These are phyloP conservation scores for Paxillus ammoniavirescens DNA, from an alignment of 768 basidiomycete species.

Conservation along the genomic window DNA sequence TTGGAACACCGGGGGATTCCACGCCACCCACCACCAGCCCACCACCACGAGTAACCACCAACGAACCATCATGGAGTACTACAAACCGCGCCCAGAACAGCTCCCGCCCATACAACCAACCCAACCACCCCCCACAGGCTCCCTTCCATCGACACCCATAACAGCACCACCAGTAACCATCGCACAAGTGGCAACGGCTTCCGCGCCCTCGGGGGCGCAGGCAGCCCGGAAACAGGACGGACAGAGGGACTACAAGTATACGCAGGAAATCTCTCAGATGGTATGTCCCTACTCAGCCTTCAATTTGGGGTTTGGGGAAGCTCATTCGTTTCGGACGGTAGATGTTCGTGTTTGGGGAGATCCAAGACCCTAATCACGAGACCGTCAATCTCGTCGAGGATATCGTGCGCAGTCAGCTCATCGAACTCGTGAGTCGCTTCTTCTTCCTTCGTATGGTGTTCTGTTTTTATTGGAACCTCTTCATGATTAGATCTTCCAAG, in stretches of 20 bases:
- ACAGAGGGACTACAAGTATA: constrained; percentile 78
- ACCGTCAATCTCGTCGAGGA: constrained; percentile 96
- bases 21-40: neutral
- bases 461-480: neutral
- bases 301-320: neutral
- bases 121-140: constrained; percentile 9
- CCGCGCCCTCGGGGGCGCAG: constrained; percentile 5
- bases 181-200: constrained; percentile 5
- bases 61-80: constrained; percentile 23
- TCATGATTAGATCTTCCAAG: constrained; percentile 73
- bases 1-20: neutral
- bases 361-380: constrained; percentile 83
- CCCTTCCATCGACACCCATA: constrained; percentile 23
- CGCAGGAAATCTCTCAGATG: constrained; percentile 94
- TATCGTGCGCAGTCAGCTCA: constrained; percentile 85
- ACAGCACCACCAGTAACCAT: neutral
- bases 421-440: constrained; percentile 67
- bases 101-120: constrained; percentile 14
- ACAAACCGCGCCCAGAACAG: constrained; percentile 27
- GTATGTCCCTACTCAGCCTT: constrained; percentile 36
- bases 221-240: constrained; percentile 22
- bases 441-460: neutral
- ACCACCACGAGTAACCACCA: neutral
- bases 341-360: constrained; percentile 98
- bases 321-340: constrained; percentile 24